A percentile compares a stretch with the other conserved stretches of the same genome.
phyloP scores from a whole-genome alignment of 495 filamentous ascomycete genomes.

The Xylaria intraflava region DNA sequence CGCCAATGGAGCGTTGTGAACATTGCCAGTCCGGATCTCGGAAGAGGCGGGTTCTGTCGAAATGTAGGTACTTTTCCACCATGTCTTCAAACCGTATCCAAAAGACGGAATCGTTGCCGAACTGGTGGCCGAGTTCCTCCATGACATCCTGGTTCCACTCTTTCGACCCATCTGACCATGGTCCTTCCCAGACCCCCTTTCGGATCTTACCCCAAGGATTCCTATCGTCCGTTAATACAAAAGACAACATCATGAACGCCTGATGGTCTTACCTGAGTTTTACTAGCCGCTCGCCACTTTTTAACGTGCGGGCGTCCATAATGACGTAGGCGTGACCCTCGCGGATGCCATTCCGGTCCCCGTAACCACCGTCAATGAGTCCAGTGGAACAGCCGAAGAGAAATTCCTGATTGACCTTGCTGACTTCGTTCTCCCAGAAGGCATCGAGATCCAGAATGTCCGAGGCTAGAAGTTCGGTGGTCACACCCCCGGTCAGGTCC shows the following conservation, averaged over 20 bases:
- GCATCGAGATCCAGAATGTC: conserved; percentile 82
- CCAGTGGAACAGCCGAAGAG: conserved; percentile 81
- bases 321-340: conserved; percentile 87
- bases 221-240: conserved; percentile 17
- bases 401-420: conserved; percentile 80
- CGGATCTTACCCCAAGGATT: conserved; percentile 78
- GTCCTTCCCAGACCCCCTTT: conserved; percentile 71
- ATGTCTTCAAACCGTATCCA: conserved; percentile 75
- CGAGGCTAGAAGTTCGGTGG: conserved; percentile 67
- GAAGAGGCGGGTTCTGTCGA: conserved; percentile 88
- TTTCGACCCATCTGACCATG: conserved; percentile 89
- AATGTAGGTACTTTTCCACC: conserved; percentile 73
- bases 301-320: conserved; percentile 63
- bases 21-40: conserved; percentile 70
- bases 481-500: conserved; percentile 88
- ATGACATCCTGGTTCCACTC: conserved; percentile 91
- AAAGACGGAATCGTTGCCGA: conserved; percentile 80
- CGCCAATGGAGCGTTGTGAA: conserved; percentile 79
- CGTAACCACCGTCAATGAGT: conserved; percentile 55
- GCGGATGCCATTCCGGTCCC: conserved; percentile 65
- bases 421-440: conserved; percentile 83
- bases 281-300: conserved; percentile 39
- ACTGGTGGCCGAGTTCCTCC: conserved; percentile 72
- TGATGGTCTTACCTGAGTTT: conserved; percentile 35
- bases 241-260: neutral